phyloP scores from a whole-genome alignment of 306 rosid genomes.

The Acacia crassicarpa region DNA sequence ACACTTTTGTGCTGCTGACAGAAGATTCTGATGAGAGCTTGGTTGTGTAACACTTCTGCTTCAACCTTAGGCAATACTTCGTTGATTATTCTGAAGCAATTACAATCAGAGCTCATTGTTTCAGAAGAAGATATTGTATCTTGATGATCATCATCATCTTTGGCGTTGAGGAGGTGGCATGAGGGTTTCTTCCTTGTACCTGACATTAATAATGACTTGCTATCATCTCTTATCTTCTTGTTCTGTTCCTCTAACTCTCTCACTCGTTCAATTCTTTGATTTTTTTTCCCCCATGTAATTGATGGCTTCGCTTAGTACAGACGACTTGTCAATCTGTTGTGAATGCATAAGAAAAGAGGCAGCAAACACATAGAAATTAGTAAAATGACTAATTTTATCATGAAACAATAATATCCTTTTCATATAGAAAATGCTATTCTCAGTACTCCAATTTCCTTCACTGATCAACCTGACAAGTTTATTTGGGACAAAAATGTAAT shows the following conservation, averaged over 20 bases:
- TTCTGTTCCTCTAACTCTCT: slow-evolving; percentile 18
- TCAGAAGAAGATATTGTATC: too few relatives aligned
- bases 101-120: background rate
- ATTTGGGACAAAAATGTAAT: too few relatives aligned
- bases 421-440: too few relatives aligned
- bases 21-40: too few relatives aligned
- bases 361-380: background rate
- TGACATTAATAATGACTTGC: background rate
- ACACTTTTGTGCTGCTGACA: too few relatives aligned
- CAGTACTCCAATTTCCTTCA: too few relatives aligned
- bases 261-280: slow-evolving; percentile 1
- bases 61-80: too few relatives aligned
- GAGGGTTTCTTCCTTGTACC: background rate
- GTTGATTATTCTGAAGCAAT: too few relatives aligned
- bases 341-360: background rate
- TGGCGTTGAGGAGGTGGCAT: background rate
- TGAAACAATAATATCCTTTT: too few relatives aligned
- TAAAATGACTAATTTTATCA: background rate
- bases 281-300: slow-evolving; percentile 15
- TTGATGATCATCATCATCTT: background rate
- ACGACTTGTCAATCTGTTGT: slow-evolving; percentile 24
- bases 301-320: slow-evolving; percentile 10
- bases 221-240: background rate
- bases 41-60: too few relatives aligned
- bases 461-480: too few relatives aligned